These are phyloP conservation scores for Metschnikowia arizonensis DNA, from an alignment of 805 yeast genomes.

Conservation along the genomic window DNA sequence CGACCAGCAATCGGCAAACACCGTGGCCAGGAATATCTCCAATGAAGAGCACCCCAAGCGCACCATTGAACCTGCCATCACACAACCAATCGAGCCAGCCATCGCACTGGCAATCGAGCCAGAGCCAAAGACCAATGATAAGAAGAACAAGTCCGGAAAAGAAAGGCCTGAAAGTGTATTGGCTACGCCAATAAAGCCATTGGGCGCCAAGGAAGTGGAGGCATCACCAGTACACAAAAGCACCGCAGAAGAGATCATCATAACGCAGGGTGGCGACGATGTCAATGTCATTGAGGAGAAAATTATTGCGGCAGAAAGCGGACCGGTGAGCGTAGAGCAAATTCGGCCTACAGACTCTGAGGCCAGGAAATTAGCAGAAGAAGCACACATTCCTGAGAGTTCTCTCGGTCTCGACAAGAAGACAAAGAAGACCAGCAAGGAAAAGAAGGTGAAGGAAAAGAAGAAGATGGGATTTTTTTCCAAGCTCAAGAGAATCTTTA, in stretches of 20 bases:
- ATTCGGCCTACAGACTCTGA: slow-evolving; percentile 40
- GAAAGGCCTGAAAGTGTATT: slow-evolving; percentile 4
- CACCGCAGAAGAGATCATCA: slow-evolving; percentile 33
- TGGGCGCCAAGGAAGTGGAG: slow-evolving; percentile 17
- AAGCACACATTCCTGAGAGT: slow-evolving; percentile 23
- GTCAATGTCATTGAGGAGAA: slow-evolving; percentile 30
- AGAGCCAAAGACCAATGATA: slow-evolving; percentile 3
- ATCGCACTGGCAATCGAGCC: too few species aligned
- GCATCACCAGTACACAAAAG: slow-evolving; percentile 18
- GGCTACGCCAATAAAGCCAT: slow-evolving; percentile 14
- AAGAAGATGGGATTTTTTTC: slow-evolving; percentile 41
- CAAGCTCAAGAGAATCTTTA: slow-evolving; percentile 40
- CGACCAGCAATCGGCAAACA: slow-evolving; percentile 4
- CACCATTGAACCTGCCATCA: slow-evolving; percentile 11
- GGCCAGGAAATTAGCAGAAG: slow-evolving; percentile 33
- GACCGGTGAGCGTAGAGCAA: slow-evolving; percentile 38
- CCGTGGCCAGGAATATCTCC: slow-evolving; percentile 8
- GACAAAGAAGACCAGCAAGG: slow-evolving; percentile 10
- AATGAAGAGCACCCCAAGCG: slow-evolving; percentile 8
- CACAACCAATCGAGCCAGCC: slow-evolving; percentile 13
- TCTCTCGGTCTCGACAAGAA: slow-evolving; percentile 6
- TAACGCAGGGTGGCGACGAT: slow-evolving; percentile 34
- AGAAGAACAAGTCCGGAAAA: not conserved
- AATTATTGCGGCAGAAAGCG: slow-evolving; percentile 33
- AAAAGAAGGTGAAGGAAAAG: slow-evolving; percentile 19